These are phyloP conservation scores for Podaxis sp. DNA, from an alignment of 768 basidiomycete species.

Conservation along the genomic window DNA sequence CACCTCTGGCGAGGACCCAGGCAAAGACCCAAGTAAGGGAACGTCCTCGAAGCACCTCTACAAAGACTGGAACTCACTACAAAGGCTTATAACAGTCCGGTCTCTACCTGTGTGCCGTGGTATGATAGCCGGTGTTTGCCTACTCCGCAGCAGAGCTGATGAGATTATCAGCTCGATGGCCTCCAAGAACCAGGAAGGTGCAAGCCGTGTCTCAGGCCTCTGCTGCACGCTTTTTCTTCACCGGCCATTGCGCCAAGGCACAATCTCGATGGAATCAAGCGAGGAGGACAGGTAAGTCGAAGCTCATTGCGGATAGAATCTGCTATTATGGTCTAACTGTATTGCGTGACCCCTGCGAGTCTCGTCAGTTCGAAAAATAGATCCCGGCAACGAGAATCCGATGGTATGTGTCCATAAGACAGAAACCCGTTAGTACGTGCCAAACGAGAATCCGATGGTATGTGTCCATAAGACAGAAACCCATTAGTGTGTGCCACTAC, in stretches of 20 bases:
- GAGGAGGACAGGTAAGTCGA: neutral
- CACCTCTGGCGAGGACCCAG: too few species aligned
- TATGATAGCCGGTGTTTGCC: too few species aligned
- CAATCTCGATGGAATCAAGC: constrained; percentile 7
- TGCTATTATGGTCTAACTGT: neutral
- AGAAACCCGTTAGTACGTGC: neutral
- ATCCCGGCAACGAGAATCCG: neutral
- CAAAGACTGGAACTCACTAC: too few species aligned
- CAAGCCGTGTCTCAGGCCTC: neutral
- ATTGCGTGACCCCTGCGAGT: neutral
- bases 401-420: neutral
- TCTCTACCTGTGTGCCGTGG: too few species aligned
- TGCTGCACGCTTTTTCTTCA: neutral
- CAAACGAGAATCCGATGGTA: neutral
- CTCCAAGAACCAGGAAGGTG: neutral
- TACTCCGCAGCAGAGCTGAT: too few species aligned
- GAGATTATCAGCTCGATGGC: neutral
- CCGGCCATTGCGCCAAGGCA: neutral
- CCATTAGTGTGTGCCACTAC: neutral
- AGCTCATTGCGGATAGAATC: constrained; percentile 2
- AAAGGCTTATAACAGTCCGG: too few species aligned
- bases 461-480: neutral
- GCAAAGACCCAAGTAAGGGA: too few species aligned
- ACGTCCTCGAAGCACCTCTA: too few species aligned
- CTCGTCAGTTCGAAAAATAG: constrained; percentile 1